Evolutionary conservation across 2,329 filamentous ascomycete genomes (phyloP), one percentile per base, ranked within the genome.

Genomic region (Xylariaceae sp.): DNA sequence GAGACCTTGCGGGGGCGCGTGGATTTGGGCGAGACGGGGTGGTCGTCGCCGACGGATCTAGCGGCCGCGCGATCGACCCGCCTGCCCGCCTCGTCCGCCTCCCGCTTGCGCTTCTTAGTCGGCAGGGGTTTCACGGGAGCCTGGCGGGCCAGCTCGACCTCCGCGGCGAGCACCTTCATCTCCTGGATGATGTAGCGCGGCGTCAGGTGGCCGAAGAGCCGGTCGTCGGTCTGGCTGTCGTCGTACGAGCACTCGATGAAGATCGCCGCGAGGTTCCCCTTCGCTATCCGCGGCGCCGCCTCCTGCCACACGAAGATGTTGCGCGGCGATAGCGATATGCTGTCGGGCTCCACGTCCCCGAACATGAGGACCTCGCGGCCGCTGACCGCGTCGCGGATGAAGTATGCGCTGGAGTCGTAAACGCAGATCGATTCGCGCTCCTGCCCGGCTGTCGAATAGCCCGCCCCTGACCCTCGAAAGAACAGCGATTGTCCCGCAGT

Each of bases 161-260:
- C 86, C 2, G 76, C 76, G 0, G 91, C 93, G 2, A 99, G 80
- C 0, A 77, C 81, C 32, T 79, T 79, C 56, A 99, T 79, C 73
- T 99, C 95, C 44, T 89, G 84, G 20, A 93, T 85, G 12, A 99
- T 75, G 70, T 91, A 95, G 0, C 86, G 81, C 0, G 95, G 95
- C 40, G 91, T 90, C 14, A 99, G 78, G 66, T 99, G 95, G 0
- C 95, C 95, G 63, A 92, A 99, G 0, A 99, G 80, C 0, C 87
- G 84, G 48, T 89, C 87, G 57, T 95, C 87, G 20, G 85, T 81
- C 66, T 92, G 89, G 7, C 84, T 84, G 71, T 97, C 89, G 59
- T 91, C 89, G 72, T 93, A 99, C 59, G 91, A 96, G 73, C 93
- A 98, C 77, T 99, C 95, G 65, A 99, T 96, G 69, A 98, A 93